Evolutionary conservation across 495 filamentous ascomycete genomes (phyloP).

Genomic region (Eremomyces bilateralis): DNA sequence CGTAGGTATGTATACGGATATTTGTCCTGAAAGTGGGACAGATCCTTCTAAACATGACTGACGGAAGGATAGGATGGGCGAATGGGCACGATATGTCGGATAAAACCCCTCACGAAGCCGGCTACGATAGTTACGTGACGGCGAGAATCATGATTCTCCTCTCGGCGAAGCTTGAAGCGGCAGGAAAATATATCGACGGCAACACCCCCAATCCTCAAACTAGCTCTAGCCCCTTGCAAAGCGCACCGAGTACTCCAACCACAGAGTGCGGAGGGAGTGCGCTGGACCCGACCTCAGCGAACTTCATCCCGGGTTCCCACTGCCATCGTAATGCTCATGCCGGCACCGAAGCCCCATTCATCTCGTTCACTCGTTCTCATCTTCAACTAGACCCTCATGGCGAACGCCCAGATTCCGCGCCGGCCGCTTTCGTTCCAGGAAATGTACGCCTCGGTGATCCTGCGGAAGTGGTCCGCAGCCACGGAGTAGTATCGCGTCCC

Average conservation of each 20-base stretch:
- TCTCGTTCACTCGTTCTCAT: too few relatives aligned
- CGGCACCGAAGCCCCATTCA: too few relatives aligned
- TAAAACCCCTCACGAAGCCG: conserved; percentile 47
- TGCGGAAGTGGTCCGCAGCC: background rate
- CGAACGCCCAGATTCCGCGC: background rate
- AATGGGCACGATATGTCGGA: too few relatives aligned
- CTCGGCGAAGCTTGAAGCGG: conserved; percentile 27
- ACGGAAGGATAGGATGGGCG: too few relatives aligned
- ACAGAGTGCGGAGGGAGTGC: background rate
- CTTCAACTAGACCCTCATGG: background rate
- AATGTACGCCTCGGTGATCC: conserved; percentile 2
- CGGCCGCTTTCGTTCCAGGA: background rate
- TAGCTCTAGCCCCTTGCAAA: background rate
- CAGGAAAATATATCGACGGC: conserved; percentile 10
- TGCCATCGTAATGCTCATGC: too few relatives aligned
- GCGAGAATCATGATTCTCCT: conserved; percentile 42
- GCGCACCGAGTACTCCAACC: background rate
- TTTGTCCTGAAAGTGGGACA: too few relatives aligned
- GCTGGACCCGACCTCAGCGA: too few relatives aligned
- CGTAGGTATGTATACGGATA: conserved; percentile 28
- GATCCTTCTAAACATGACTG: too few relatives aligned
- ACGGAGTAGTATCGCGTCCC: background rate
- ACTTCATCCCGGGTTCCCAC: background rate
- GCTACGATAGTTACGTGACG: conserved; percentile 51
- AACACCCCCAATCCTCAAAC: too few relatives aligned